phyloP scores from a whole-genome alignment of 2,329 filamentous ascomycete species.

The Fusarium tjaetaba region DNA sequence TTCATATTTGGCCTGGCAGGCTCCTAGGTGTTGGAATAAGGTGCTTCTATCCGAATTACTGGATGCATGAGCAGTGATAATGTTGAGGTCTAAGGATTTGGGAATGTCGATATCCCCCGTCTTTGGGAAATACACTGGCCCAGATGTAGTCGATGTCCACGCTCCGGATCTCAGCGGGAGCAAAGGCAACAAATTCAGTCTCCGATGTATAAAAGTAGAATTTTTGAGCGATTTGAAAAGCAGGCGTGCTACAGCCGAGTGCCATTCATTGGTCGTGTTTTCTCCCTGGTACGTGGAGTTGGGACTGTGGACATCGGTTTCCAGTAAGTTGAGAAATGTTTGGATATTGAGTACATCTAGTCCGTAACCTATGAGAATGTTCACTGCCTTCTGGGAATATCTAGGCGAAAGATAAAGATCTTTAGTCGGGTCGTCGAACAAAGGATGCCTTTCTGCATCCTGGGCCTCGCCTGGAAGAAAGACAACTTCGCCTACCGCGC shows the following conservation, averaged over 20 bases:
- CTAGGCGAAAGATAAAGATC: constrained; percentile 17
- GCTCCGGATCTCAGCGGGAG: constrained; percentile 6
- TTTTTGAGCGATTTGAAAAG: no score
- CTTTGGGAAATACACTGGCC: constrained; percentile 16
- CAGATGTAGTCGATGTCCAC: not conserved
- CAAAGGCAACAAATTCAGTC: not conserved
- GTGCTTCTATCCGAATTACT: not conserved
- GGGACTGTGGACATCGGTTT: not conserved
- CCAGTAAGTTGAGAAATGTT: not conserved
- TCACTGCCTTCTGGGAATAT: no score
- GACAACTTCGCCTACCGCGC: not conserved
- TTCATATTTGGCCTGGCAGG: not conserved
- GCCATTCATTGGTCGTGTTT: not conserved
- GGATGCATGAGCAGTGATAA: not conserved
- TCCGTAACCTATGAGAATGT: constrained; percentile 1
- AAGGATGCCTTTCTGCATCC: not conserved
- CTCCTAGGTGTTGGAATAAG: constrained; percentile 13
- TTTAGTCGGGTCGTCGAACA: constrained; percentile 2
- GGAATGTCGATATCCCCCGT: not conserved
- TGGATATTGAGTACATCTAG: not conserved
- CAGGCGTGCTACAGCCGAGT: not conserved
- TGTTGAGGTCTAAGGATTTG: fast-evolving
- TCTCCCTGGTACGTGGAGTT: not conserved
- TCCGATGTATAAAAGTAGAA: no score
- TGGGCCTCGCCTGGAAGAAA: not conserved